Base-by-base conservation (phyloP, 192 early-diverging fungal species). In the Spizellomyces sp. region DNA sequence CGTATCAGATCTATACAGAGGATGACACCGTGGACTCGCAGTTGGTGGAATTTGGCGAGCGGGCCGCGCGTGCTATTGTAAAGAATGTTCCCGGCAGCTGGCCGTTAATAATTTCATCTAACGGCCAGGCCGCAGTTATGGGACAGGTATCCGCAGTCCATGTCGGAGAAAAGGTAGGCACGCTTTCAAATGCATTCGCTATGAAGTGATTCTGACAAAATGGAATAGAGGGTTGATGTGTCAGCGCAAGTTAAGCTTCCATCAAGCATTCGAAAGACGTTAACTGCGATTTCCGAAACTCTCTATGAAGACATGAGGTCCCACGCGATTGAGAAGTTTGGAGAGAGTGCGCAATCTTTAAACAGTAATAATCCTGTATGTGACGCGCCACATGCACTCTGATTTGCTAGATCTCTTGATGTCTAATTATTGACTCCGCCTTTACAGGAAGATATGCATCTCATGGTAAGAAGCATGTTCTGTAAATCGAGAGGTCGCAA, bases 291-390 rank as follows among this genome's bases (percentile, higher is more conserved):
- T 27, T 41, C 55, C 12, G 21, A 56, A 8, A 66, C 72, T 12
- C 45, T 62, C 8, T 74, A 67, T 60, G 41, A 10, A 36, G 15
- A 66, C 41, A 43, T 74, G 44, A 19, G 66, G 15, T 17, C 14
- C 1, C 63, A 67, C 46, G 44, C 47, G 4, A 57, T 47, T 5
- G 64, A 74, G 54, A 74, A 60, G 36, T 74, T 67, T 41, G 72
- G 72, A 7, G 17, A 15, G 36, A 58, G 12, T 8, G 72, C 64
- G 7, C 8, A 17, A 17, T 15, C 52, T 12, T 48, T 74, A 4
- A 10, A 66, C 5, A 45, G 17, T 8, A 14, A 64, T 27, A 41
- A 46, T 42, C 12, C 44, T 41, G 70, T 71, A 64, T 4, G 41
- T 52, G 5, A 6, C 9, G 15, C 19, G n/a, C 2, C 47, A 52